These are phyloP conservation scores for Globisporangium orthogonon DNA, from an alignment of 352 stramenopile species.

Conservation along the genomic window DNA sequence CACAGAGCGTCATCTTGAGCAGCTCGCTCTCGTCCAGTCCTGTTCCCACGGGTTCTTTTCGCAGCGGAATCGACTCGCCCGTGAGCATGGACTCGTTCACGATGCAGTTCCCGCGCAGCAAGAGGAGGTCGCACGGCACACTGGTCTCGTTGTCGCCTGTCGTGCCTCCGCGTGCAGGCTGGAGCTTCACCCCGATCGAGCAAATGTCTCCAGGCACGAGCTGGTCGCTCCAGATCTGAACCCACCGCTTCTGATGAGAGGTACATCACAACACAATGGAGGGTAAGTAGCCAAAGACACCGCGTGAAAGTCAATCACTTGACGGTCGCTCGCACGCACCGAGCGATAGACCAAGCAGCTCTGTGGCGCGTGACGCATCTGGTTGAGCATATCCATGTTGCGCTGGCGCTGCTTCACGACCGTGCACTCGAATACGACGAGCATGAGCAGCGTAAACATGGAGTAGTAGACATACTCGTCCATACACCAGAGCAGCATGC, in stretches of 20 bases:
- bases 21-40: conserved; percentile 12
- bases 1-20: conserved; percentile 7
- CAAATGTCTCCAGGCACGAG: conserved; percentile 84
- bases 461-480: conserved; percentile 98
- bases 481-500: conserved; percentile 93
- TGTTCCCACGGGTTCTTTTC: conserved; percentile 73
- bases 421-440: conserved; percentile 94
- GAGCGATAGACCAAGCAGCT: conserved; percentile 78
- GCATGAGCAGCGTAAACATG: conserved; percentile 92
- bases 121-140: conserved; percentile 89
- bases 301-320: neutral
- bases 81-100: conserved; percentile 97
- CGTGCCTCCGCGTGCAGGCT: conserved; percentile 3
- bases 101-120: conserved; percentile 88
- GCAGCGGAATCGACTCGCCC: conserved; percentile 91
- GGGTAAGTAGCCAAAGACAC: neutral
- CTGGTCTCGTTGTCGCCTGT: conserved; percentile 8
- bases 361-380: conserved; percentile 64
- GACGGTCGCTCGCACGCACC: neutral
- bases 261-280: neutral
- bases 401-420: conserved; percentile 89
- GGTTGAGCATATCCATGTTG: conserved; percentile 84
- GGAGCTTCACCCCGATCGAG: conserved; percentile 52
- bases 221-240: conserved; percentile 44
- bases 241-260: conserved; percentile 40